phyloP scores from a whole-genome alignment of 2,329 filamentous ascomycete species.

The Diaporthe sp. region DNA sequence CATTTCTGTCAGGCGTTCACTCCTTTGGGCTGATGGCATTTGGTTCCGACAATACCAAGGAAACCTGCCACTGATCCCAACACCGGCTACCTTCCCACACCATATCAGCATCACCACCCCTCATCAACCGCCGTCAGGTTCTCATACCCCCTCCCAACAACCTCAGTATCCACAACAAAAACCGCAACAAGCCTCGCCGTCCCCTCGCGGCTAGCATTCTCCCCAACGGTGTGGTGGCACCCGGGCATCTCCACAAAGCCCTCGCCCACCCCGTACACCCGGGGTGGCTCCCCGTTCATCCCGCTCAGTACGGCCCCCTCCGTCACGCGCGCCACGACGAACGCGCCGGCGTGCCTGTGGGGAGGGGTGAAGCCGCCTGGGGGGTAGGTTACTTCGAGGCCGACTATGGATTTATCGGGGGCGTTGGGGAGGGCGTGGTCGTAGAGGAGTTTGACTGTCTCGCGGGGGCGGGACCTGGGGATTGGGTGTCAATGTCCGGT shows the following conservation, averaged over 20 bases:
- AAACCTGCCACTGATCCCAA: not conserved
- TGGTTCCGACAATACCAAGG: too few relatives aligned
- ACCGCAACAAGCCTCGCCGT: not conserved
- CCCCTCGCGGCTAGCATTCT: not conserved
- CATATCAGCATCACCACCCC: not conserved
- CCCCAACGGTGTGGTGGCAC: not conserved
- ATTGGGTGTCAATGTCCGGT: not conserved
- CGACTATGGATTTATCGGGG: not conserved
- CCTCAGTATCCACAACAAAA: not conserved
- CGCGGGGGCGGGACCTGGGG: not conserved
- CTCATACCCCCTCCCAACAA: not conserved
- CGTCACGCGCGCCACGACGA: not conserved
- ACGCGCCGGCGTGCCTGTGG: not conserved
- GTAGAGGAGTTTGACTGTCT: not conserved
- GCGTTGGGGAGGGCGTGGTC: not conserved
- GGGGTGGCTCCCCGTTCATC: conserved; percentile 5
- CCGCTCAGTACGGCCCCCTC: not conserved
- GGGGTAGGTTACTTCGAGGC: not conserved
- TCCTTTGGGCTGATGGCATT: not conserved
- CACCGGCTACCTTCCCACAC: too few relatives aligned
- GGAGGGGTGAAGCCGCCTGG: conserved; percentile 5
- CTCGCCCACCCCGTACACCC: not conserved
- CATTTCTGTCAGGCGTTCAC: not conserved
- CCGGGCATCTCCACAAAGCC: not conserved
- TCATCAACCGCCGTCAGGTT: conserved; percentile 1